These are phyloP conservation scores for Cyathus striatus DNA, from an alignment of 768 basidiomycete genomes.

Conservation along the genomic window DNA sequence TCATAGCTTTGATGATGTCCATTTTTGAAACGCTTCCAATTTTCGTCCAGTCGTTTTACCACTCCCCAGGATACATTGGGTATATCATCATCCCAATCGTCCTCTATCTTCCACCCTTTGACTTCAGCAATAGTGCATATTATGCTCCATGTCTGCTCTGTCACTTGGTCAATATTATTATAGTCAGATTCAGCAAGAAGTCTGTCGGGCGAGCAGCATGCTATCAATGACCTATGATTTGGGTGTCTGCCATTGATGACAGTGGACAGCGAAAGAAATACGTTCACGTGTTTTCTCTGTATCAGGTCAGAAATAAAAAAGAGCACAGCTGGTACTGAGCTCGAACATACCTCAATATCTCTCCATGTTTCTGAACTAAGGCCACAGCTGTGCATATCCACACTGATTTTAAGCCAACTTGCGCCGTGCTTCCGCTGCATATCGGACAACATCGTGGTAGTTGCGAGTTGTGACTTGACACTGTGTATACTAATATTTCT, in stretches of 20 bases:
- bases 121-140: slow-evolving; percentile 63
- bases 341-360: slow-evolving; percentile 59
- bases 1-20: slow-evolving; percentile 45
- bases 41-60: slow-evolving; percentile 61
- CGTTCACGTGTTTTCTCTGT: slow-evolving; percentile 68
- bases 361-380: slow-evolving; percentile 73
- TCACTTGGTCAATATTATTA: slow-evolving; percentile 55
- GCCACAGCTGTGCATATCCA: slow-evolving; percentile 91
- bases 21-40: slow-evolving; percentile 61
- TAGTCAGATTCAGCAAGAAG: slow-evolving; percentile 88
- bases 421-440: slow-evolving; percentile 55
- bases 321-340: neutral
- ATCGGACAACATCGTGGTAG: slow-evolving; percentile 56
- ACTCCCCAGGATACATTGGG: slow-evolving; percentile 49
- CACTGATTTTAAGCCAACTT: slow-evolving; percentile 61
- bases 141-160: slow-evolving; percentile 73
- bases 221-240: slow-evolving; percentile 60
- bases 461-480: slow-evolving; percentile 70
- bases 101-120: slow-evolving; percentile 76
- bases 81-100: slow-evolving; percentile 39
- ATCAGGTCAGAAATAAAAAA: neutral
- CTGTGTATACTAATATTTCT: slow-evolving; percentile 86
- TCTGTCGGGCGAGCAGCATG: slow-evolving; percentile 54
- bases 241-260: slow-evolving; percentile 74
- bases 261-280: slow-evolving; percentile 85